Percentiles rank a stretch among this genome's conserved stretches.
Evolutionary conservation across 192 early-diverging fungal species (phyloP).

Genomic region (Spizellomyces punctatus): DNA sequence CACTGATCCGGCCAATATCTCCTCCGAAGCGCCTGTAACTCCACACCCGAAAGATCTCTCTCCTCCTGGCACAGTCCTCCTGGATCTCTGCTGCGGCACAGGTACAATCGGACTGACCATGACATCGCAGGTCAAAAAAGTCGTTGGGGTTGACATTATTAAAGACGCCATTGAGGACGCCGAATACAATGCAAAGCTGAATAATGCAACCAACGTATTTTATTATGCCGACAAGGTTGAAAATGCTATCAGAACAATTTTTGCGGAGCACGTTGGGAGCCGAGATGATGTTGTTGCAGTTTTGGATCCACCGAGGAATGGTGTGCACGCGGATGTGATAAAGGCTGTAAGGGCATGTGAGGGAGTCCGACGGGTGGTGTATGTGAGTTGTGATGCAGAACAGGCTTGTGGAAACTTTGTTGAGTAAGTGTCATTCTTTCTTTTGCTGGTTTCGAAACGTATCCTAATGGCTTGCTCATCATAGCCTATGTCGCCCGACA

Average conservation of each 20-base stretch:
- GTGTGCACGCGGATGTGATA: constrained; percentile 65
- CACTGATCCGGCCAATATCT: constrained; percentile 5
- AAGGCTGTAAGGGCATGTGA: constrained; percentile 58
- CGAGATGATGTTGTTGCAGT: constrained; percentile 69
- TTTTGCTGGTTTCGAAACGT: background rate
- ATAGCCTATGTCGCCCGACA: constrained; percentile 67
- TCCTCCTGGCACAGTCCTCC: constrained; percentile 45
- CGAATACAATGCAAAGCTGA: constrained; percentile 60
- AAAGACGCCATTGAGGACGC: constrained; percentile 73
- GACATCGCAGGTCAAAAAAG: constrained; percentile 64
- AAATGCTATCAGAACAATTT: constrained; percentile 46
- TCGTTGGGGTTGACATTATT: constrained; percentile 76
- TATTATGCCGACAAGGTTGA: constrained; percentile 69
- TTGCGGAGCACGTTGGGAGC: constrained; percentile 36
- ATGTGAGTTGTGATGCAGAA: constrained; percentile 70
- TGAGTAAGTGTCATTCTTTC: constrained; percentile 45
- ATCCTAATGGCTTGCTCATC: background rate
- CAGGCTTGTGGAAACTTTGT: constrained; percentile 63
- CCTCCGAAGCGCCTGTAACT: constrained; percentile 3
- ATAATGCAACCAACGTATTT: constrained; percentile 58
- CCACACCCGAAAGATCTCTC: constrained; percentile 14
- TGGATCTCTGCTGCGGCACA: constrained; percentile 85
- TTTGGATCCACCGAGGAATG: constrained; percentile 73
- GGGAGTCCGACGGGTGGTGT: constrained; percentile 62
- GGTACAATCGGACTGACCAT: constrained; percentile 82